Evolutionary conservation across 441 rosid genomes (phyloP), one percentile per base, ranked within the genome.

Genomic region (Adansonia rubrostipa): DNA sequence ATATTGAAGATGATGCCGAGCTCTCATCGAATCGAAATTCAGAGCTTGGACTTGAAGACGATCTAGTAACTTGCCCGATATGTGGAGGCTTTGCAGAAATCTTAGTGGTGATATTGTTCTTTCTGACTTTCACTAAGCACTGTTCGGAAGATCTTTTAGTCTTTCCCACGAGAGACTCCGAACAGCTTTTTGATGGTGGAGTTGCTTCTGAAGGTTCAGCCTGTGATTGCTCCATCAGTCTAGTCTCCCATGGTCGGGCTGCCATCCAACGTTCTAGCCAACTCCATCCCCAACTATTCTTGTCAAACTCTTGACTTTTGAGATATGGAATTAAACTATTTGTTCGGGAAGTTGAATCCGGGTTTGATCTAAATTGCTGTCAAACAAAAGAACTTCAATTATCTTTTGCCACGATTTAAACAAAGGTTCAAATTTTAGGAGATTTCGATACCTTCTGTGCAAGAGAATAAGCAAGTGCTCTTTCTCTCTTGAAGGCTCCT

Each of bases 241-340:
- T 85, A 15, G 94, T 86, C 84, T 94, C 99, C 98, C 99, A 96
- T 79, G 98, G 98, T 84, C 87, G 86, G 45, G 98, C 96, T 2
- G 98, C 98, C 99, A 96, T 96, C 99, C 99, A 96, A 33, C 98
- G 94, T 78, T 94, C 98, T 17, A 94, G 88, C 99, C 99, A 96
- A 80, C 97, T 92, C 99, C 99, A 96, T 75, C 98, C 98, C 97
- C 93, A 91, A 81, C 92, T 89, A 74, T 86, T 91, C 86, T 86
- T 92, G 77, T 92, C 95, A 77, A 93, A 86, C 80, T 89, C 94
- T 78, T 88, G 86, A 11, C 82, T 88, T 85, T 87, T 88, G 36
- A 84, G 83, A 54, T 86, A 63, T 9, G 87, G 82, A 15, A 78
- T 66, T 19, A 88, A 84, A 73, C 64, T 67, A 77, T 81, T 85